A percentile compares a stretch with the other conserved stretches of the same genome.
Evolutionary conservation across 805 yeast genomes (phyloP).

Genomic region (Candida endomychidarum): DNA sequence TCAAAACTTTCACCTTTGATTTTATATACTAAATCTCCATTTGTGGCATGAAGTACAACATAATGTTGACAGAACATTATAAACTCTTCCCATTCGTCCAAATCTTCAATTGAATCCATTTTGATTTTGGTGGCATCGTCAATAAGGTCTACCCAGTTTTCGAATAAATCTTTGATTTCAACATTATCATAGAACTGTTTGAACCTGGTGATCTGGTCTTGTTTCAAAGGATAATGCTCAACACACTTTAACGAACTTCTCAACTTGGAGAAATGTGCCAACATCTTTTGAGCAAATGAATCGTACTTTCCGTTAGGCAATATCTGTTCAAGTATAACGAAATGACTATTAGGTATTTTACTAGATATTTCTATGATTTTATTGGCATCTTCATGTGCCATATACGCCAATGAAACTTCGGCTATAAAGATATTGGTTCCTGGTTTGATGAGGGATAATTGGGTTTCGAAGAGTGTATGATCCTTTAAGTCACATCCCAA

Average conservation of each 20-base stretch:
- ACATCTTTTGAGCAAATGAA: constrained; percentile 74
- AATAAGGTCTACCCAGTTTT: constrained; percentile 55
- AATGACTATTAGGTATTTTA: constrained; percentile 49
- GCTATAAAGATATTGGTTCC: constrained; percentile 62
- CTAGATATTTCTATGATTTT: constrained; percentile 52
- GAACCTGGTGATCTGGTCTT: constrained; percentile 54
- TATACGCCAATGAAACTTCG: constrained; percentile 80
- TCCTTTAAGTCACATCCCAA: constrained; percentile 69
- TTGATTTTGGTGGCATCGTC: constrained; percentile 34
- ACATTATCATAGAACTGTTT: constrained; percentile 45
- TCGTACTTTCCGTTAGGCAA: constrained; percentile 62
- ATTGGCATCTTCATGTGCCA: constrained; percentile 68
- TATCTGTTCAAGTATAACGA: constrained; percentile 68
- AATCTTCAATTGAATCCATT: constrained; percentile 57
- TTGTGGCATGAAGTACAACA: constrained; percentile 63
- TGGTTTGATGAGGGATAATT: constrained; percentile 19
- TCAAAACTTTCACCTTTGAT: not conserved
- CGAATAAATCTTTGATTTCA: constrained; percentile 54
- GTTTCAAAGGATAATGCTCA: constrained; percentile 49
- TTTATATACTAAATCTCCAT: constrained; percentile 21
- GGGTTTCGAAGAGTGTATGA: constrained; percentile 31
- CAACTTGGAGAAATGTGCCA: constrained; percentile 64
- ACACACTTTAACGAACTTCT: constrained; percentile 72
- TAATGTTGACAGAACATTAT: constrained; percentile 75
- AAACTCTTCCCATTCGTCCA: constrained; percentile 86